Conservation (phyloP, 345 rosid genomes). For the Balakata baccata region DNA sequence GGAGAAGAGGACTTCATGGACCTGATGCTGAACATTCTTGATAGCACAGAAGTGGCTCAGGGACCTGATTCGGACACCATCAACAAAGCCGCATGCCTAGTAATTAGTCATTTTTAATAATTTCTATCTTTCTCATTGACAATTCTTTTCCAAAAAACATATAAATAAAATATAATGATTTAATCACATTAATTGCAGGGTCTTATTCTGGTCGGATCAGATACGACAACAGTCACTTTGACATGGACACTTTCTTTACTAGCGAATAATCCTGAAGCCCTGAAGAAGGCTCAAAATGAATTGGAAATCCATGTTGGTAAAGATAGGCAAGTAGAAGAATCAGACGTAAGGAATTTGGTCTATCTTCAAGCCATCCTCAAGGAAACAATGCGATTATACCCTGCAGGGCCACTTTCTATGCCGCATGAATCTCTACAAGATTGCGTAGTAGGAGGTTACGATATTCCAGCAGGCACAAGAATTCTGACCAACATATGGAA, state of each 20-base stretch:
- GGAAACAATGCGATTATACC: constrained; percentile 18
- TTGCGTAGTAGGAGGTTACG: constrained; percentile 5
- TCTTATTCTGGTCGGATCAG: constrained; percentile 12
- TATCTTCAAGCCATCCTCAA: constrained; percentile 12
- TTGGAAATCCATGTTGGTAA: constrained; percentile 7
- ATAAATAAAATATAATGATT: too few relatives aligned
- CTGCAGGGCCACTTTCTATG: background rate
- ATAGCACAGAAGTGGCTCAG: background rate
- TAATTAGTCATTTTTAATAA: background rate
- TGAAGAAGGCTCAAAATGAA: constrained; percentile 12
- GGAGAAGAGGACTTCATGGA: constrained; percentile 18
- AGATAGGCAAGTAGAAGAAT: constrained; percentile 8
- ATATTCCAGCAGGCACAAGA: constrained; percentile 4
- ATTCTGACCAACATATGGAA: background rate
- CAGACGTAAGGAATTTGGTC: background rate
- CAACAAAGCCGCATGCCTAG: constrained; percentile 34
- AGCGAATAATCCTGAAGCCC: background rate
- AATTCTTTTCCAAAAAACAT: background rate
- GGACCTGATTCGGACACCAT: constrained; percentile 21
- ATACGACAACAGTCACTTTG: constrained; percentile 4
- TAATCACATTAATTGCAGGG: constrained; percentile 2
- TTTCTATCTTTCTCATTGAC: background rate
- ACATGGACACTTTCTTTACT: constrained; percentile 18
- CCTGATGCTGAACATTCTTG: constrained; percentile 21
- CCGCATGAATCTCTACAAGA: constrained; percentile 15